A percentile compares a stretch with the other conserved stretches of the same genome.
Conservation (phyloP, 306 rosid genomes). For the Malus sieversii region DNA sequence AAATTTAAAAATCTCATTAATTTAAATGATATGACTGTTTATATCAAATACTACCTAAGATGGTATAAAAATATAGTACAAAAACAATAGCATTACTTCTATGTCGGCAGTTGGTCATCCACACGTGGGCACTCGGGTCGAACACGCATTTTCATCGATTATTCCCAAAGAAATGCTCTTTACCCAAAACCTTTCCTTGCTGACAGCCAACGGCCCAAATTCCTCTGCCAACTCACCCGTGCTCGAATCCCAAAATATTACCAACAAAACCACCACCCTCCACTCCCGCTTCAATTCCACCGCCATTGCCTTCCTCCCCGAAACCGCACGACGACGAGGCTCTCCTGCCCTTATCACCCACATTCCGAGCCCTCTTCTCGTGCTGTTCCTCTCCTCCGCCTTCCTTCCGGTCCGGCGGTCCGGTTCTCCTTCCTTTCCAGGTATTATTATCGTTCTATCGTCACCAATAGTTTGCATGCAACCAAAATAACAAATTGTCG, state of each 20-base stretch:
- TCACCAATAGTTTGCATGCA: neutral
- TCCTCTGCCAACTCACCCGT: neutral
- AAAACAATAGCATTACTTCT: too few relatives aligned
- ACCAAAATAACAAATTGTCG: neutral
- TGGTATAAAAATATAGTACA: too few relatives aligned
- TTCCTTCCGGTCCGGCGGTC: neutral
- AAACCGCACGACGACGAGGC: neutral
- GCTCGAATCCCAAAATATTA: neutral
- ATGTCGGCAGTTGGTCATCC: neutral
- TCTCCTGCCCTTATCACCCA: neutral
- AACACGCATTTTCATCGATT: neutral
- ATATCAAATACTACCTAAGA: rapidly evolving
- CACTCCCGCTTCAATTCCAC: neutral
- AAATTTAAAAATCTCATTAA: too few relatives aligned
- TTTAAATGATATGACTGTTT: too few relatives aligned
- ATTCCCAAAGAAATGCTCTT: neutral
- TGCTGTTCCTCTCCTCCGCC: neutral
- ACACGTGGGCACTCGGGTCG: neutral
- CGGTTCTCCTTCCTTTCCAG: neutral
- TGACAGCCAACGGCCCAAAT: neutral
- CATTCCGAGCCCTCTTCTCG: neutral
- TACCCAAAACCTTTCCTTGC: neutral
- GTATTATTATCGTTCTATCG: neutral
- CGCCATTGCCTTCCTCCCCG: neutral
- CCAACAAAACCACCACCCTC: neutral